Evolutionary conservation across 139 green algal genomes (phyloP).

Genomic region (Chlamydomonas urium): DNA sequence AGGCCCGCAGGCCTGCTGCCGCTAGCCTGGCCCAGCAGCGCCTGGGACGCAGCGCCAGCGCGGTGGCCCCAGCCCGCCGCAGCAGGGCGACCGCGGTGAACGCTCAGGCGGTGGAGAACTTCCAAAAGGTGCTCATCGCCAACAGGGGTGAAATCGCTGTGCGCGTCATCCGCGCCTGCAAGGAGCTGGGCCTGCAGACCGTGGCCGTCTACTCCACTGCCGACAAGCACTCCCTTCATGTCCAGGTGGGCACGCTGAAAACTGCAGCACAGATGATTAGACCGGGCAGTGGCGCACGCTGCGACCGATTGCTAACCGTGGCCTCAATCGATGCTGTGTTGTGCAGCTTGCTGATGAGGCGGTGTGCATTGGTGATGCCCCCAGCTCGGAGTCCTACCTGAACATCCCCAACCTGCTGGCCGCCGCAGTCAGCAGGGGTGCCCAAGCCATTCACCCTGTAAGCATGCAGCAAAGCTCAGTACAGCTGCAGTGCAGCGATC

Average conservation of each 20-base stretch:
- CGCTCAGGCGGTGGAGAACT: constrained; percentile 5
- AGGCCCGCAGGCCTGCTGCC: too few relatives aligned
- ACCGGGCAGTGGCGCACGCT: too few relatives aligned
- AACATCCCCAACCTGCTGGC: constrained; percentile 92
- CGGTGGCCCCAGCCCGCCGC: too few relatives aligned
- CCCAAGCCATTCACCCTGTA: constrained; percentile 90
- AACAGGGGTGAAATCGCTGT: constrained; percentile 94
- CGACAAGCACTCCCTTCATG: constrained; percentile 73
- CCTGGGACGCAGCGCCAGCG: too few relatives aligned
- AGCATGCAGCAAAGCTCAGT: constrained; percentile 19
- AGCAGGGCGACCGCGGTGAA: neutral
- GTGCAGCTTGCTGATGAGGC: constrained; percentile 87
- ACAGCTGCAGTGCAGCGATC: neutral
- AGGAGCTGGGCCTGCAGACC: constrained; percentile 86
- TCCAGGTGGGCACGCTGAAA: neutral
- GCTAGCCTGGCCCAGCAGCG: too few relatives aligned
- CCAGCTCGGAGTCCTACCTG: constrained; percentile 86
- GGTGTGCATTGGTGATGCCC: constrained; percentile 87
- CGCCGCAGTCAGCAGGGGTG: constrained; percentile 78
- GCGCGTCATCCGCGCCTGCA: constrained; percentile 87
- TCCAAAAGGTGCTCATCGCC: constrained; percentile 77
- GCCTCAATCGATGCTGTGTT: too few relatives aligned
- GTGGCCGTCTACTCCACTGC: constrained; percentile 88
- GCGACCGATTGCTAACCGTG: too few relatives aligned
- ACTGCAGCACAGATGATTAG: too few relatives aligned